Evolutionary conservation across 352 stramenopile genomes (phyloP).

Genomic region (Pythium monospermum): DNA sequence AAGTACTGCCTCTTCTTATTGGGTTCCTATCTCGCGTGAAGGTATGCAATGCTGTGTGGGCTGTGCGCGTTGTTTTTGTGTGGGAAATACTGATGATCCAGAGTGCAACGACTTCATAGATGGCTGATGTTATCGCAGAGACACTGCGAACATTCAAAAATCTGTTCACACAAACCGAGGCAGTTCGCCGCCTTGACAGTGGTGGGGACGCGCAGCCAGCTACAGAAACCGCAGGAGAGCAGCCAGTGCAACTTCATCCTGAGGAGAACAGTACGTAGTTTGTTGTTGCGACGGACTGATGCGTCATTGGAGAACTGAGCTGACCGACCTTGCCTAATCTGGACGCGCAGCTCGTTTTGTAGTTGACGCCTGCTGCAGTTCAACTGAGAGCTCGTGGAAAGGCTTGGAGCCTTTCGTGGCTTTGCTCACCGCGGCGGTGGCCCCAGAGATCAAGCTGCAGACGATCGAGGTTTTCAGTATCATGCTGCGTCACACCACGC

Average conservation of each 20-base stretch:
- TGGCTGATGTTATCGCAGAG: conserved; percentile 19
- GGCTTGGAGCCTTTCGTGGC: conserved; percentile 39
- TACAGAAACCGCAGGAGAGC: background rate
- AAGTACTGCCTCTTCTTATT: conserved; percentile 49
- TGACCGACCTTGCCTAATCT: background rate
- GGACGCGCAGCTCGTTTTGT: conserved; percentile 33
- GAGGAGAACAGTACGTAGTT: conserved; percentile 34
- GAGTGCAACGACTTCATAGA: conserved; percentile 1
- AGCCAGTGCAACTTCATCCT: conserved; percentile 21
- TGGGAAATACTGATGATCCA: background rate
- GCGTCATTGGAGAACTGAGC: background rate
- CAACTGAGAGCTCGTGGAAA: conserved; percentile 32
- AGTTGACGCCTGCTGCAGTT: conserved; percentile 27
- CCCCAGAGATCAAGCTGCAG: conserved; percentile 22
- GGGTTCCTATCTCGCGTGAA: conserved; percentile 45
- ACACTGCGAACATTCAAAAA: conserved; percentile 13
- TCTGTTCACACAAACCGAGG: conserved; percentile 9
- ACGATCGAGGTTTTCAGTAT: conserved; percentile 22
- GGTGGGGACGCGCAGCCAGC: background rate
- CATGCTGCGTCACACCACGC: conserved; percentile 19
- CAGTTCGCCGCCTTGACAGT: background rate
- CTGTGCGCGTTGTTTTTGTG: background rate
- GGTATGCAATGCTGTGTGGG: conserved; percentile 20
- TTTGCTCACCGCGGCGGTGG: conserved; percentile 21
- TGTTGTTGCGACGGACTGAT: background rate